Conservation (phyloP, 306 rosid genomes). For the Dalbergia cultrata region DNA sequence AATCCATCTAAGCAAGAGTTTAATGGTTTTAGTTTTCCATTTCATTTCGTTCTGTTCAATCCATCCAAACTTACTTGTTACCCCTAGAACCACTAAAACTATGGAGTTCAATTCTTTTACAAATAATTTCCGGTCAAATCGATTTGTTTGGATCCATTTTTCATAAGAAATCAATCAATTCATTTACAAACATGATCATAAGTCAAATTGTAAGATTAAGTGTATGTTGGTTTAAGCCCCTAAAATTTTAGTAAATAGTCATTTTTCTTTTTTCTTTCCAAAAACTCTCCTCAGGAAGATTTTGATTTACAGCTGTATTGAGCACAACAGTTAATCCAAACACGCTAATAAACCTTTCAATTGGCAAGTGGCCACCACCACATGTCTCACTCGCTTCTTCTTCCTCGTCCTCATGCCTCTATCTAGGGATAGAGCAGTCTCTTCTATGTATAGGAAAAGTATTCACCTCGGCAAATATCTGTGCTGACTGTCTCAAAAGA, state of each 20-base stretch:
- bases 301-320: not conserved
- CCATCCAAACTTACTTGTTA: not conserved
- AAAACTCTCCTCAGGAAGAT: not conserved
- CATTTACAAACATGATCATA: not conserved
- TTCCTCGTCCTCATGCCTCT: not conserved
- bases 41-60: slow-evolving; percentile 8
- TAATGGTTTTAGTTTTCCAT: not conserved
- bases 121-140: not conserved
- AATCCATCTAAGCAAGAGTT: not conserved
- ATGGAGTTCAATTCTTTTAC: slow-evolving; percentile 4
- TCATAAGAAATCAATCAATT: not conserved
- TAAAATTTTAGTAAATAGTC: not conserved
- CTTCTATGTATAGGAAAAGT: slow-evolving; percentile 50
- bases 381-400: not conserved
- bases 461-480: slow-evolving; percentile 52
- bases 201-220: not conserved
- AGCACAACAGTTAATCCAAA: not conserved
- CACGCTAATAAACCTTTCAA: not conserved
- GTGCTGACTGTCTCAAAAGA: not conserved
- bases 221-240: not conserved
- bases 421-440: not conserved
- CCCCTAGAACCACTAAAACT: slow-evolving; percentile 8
- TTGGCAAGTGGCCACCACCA: no score
- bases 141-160: not conserved
- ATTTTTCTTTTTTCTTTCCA: not conserved